Conservation (phyloP, 2,329 filamentous ascomycete species). For the Thermoascus crustaceus region DNA sequence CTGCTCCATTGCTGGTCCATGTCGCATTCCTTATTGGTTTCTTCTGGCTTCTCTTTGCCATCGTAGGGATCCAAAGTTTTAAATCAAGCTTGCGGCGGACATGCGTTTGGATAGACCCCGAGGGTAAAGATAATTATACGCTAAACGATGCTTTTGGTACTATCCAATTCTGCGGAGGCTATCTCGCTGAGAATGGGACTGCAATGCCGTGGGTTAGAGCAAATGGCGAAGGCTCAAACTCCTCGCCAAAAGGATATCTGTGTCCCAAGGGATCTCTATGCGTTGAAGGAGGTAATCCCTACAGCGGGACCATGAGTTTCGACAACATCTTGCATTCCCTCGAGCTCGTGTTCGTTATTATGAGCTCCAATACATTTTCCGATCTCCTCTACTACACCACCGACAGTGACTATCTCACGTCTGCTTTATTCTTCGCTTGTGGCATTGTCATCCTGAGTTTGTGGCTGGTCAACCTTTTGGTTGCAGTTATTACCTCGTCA, state of each 20-base stretch:
- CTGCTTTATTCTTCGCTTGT: conserved; percentile 65
- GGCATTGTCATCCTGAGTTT: conserved; percentile 86
- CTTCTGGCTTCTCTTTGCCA: conserved; percentile 96
- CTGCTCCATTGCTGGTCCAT: conserved; percentile 80
- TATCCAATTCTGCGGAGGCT: conserved; percentile 79
- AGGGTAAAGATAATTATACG: conserved; percentile 30
- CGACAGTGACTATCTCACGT: conserved; percentile 80
- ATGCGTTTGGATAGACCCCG: conserved; percentile 68
- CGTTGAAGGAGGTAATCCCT: conserved; percentile 69
- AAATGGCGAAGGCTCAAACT: conserved; percentile 41
- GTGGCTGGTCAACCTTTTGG: conserved; percentile 89
- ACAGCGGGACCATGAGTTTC: conserved; percentile 80
- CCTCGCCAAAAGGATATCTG: conserved; percentile 67
- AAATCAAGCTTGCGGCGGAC: conserved; percentile 70
- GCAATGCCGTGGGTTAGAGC: conserved; percentile 63
- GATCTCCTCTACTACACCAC: conserved; percentile 91
- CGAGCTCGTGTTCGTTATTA: conserved; percentile 93
- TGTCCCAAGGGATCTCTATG: conserved; percentile 80
- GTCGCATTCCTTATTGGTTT: conserved; percentile 92
- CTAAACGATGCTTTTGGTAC: conserved; percentile 47
- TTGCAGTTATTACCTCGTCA: conserved; percentile 95
- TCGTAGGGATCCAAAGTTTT: conserved; percentile 94
- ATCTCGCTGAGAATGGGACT: conserved; percentile 53
- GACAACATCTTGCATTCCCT: conserved; percentile 90
- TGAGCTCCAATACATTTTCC: conserved; percentile 95